Base-by-base conservation (phyloP, 352 stramenopile species). In the Pythium folliculosum region DNA sequence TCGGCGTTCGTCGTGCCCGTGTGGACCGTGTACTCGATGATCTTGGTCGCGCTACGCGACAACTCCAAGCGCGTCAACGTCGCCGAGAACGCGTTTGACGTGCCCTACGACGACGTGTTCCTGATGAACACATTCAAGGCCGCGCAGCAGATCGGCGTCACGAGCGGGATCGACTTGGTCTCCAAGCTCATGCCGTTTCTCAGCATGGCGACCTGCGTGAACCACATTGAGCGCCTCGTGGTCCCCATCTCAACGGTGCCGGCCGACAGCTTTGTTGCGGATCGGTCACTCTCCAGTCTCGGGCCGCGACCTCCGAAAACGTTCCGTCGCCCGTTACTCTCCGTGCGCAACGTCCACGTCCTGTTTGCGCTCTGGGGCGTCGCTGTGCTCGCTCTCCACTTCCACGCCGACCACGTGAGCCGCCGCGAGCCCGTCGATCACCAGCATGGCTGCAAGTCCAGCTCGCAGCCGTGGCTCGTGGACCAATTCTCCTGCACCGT, bases 141-240 rank as follows among this genome's bases (percentile, higher is more conserved):
- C 14, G 59, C 55, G 16, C 68, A 70, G 57, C 68, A 75, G 21
- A 47, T 70, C 1, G 67, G 66, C 21, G 68, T 70, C 13, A 55
- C 63, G 22, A 56, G 56, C n/a, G 67, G 51, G 57, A 14, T 75
- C 52, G 68, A 75, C 47, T 56, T 75, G 17, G 21, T 67, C 22
- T 60, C 68, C 8, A 75, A 75, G 59, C 30, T 75, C 8, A 25
- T 75, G 56, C 68, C 68, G 19, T 67, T 75, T 2, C 0, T 58
- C 0, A 70, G 62, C 23, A 75, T 75, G 68, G 45, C 49, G 5
- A 45, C 8, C n/a, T 70, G 68, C 51, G 23, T 75, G 12, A 13
- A 16, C 19, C 52, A 70, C 13, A 59, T 70, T 30, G 22, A 66
- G 27, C 47, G 8, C 3, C 45, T 54, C 2, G 55, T 70, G 19